phyloP scores from a whole-genome alignment of 768 basidiomycete species.

The Strobilomyces dryophilus region DNA sequence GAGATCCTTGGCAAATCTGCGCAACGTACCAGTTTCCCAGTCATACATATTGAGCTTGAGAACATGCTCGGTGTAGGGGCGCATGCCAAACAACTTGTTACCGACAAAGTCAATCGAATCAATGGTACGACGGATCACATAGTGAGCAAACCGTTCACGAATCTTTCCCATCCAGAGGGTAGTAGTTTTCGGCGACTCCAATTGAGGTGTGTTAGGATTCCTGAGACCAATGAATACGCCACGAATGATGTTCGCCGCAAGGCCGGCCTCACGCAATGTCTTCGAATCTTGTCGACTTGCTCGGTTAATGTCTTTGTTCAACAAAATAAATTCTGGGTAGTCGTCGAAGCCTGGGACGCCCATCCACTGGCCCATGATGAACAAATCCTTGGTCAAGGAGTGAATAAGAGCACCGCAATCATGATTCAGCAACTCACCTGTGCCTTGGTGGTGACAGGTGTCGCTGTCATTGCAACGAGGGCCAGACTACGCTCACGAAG shows the following conservation, averaged over 20 bases:
- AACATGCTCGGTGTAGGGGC: slow-evolving; percentile 1
- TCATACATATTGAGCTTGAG: slow-evolving; percentile 2
- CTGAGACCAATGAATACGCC: not conserved
- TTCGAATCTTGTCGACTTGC: not conserved
- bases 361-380: too few relatives aligned
- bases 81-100: slow-evolving; percentile 4
- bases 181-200: not conserved
- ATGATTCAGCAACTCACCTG: too few relatives aligned
- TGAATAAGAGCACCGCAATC: too few relatives aligned
- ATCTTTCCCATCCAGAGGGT: slow-evolving; percentile 8
- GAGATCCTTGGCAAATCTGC: slow-evolving; percentile 9
- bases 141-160: not conserved
- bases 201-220: not conserved
- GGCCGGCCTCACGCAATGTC: not conserved
- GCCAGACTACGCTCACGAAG: too few relatives aligned
- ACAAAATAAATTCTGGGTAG: too few relatives aligned
- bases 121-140: slow-evolving; percentile 2
- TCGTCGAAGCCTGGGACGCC: too few relatives aligned
- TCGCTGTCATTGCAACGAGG: too few relatives aligned
- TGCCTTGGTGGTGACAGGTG: too few relatives aligned
- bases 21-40: slow-evolving; percentile 1
- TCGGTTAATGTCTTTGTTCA: too few relatives aligned
- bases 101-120: not conserved
- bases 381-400: too few relatives aligned
- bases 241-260: not conserved